Conservation (phyloP, 345 rosid species). For the Capsella bursapastoris region DNA sequence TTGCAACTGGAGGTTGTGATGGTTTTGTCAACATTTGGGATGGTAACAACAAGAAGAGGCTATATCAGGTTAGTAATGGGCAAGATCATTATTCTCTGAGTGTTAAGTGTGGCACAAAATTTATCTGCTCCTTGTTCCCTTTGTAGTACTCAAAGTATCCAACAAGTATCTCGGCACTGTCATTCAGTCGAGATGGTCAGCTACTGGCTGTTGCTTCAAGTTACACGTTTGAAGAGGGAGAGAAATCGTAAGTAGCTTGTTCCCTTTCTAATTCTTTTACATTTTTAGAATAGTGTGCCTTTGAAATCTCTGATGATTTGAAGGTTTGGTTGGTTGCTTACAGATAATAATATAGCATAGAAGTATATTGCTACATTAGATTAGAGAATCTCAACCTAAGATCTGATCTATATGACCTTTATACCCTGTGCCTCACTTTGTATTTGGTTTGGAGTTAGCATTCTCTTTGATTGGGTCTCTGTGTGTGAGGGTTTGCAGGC, state of each 20-base stretch:
- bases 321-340: conserved; percentile 5
- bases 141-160: conserved; percentile 92
- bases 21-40: conserved; percentile 99
- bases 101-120: conserved; percentile 12
- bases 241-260: conserved; percentile 67
- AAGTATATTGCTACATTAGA: background rate
- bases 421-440: background rate
- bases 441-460: background rate
- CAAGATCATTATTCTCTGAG: background rate
- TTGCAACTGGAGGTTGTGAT: conserved; percentile 99
- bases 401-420: background rate
- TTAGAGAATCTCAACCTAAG: background rate
- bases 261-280: background rate
- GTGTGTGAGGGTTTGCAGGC: conserved; percentile 58
- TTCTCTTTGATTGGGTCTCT: conserved; percentile 20
- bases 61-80: conserved; percentile 71
- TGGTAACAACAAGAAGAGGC: conserved; percentile 98
- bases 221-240: conserved; percentile 97
- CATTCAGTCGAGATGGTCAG: conserved; percentile 96
- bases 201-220: conserved; percentile 97
- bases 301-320: conserved; percentile 2
- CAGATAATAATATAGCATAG: conserved; percentile 14
- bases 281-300: conserved; percentile 4
- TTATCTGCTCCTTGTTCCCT: conserved; percentile 24
- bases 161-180: conserved; percentile 86